These are phyloP conservation scores for Trametes versicolor DNA, from an alignment of 1,284 basidiomycete species.

Conservation along the genomic window DNA sequence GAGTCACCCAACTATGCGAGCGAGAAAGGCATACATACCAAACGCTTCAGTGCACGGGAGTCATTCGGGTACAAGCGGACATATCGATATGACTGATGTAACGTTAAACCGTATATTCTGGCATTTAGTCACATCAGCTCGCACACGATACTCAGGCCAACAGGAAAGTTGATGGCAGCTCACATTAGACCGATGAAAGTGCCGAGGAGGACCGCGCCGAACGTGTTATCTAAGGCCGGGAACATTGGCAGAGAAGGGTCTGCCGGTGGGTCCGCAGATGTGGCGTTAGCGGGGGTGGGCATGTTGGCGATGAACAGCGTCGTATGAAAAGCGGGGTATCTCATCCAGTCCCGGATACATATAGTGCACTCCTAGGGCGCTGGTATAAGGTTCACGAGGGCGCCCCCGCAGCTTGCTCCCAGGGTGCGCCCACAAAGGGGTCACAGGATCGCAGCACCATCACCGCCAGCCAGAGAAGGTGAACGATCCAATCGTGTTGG, in stretches of 20 bases:
- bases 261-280: not conserved
- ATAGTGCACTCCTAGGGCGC: slow-evolving; percentile 1
- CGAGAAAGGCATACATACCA: not conserved
- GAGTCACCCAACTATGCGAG: not conserved
- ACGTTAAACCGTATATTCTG: slow-evolving; percentile 10
- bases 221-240: slow-evolving; percentile 3
- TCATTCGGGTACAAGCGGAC: slow-evolving; percentile 6
- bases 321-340: not conserved
- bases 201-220: slow-evolving; percentile 11
- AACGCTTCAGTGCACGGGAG: not conserved
- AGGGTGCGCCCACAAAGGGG: slow-evolving; percentile 6
- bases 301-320: not conserved
- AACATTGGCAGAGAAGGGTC: not conserved
- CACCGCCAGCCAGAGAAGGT: not conserved
- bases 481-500: not conserved
- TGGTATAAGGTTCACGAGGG: not conserved
- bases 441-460: not conserved
- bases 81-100: slow-evolving; percentile 16
- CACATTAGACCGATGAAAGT: slow-evolving; percentile 10
- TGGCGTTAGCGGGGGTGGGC: not conserved
- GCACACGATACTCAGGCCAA: not conserved
- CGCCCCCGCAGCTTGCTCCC: not conserved
- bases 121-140: not conserved
- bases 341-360: not conserved
- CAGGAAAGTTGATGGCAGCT: not conserved